These are phyloP conservation scores for Apiotrichum gamsii DNA, from an alignment of 1,284 basidiomycete species.

Conservation along the genomic window DNA sequence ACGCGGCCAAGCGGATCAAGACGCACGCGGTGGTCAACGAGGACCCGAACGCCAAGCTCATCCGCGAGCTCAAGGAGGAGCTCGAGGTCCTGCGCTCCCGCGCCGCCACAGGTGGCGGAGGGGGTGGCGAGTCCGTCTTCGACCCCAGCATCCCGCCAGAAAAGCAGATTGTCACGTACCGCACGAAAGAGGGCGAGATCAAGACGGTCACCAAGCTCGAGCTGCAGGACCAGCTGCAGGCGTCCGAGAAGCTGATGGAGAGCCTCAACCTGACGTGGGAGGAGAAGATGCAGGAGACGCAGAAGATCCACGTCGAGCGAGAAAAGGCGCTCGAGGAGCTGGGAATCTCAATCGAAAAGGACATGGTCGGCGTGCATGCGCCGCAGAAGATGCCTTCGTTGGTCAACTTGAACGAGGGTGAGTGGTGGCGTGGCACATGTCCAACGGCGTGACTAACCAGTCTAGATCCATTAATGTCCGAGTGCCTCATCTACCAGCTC, in stretches of 20 bases:
- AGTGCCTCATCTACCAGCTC: constrained; percentile 88
- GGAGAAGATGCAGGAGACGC: constrained; percentile 82
- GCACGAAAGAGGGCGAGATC: constrained; percentile 86
- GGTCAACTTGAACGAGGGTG: constrained; percentile 90
- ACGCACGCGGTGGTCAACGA: constrained; percentile 99
- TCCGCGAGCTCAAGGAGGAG: constrained; percentile 95
- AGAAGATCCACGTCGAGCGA: constrained; percentile 90
- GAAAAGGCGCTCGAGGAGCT: constrained; percentile 96
- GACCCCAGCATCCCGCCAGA: constrained; percentile 86
- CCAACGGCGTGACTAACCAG: constrained; percentile 10
- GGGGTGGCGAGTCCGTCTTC: constrained; percentile 64
- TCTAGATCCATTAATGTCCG: constrained; percentile 49
- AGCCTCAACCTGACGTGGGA: constrained; percentile 97
- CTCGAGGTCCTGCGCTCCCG: no score
- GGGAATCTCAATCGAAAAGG: constrained; percentile 95
- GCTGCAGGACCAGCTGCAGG: constrained; percentile 91
- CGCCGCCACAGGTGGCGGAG: constrained; percentile 44
- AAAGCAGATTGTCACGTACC: constrained; percentile 91
- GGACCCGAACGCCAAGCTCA: constrained; percentile 97
- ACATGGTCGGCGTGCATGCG: constrained; percentile 71
- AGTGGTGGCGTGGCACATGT: constrained; percentile 28
- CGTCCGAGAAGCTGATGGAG: constrained; percentile 95
- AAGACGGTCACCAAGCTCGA: constrained; percentile 95
- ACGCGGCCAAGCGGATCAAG: constrained; percentile 99
- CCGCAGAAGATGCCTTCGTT: constrained; percentile 98